These are phyloP conservation scores for Trametes meyenii DNA, from an alignment of 768 basidiomycete species.

Conservation along the genomic window DNA sequence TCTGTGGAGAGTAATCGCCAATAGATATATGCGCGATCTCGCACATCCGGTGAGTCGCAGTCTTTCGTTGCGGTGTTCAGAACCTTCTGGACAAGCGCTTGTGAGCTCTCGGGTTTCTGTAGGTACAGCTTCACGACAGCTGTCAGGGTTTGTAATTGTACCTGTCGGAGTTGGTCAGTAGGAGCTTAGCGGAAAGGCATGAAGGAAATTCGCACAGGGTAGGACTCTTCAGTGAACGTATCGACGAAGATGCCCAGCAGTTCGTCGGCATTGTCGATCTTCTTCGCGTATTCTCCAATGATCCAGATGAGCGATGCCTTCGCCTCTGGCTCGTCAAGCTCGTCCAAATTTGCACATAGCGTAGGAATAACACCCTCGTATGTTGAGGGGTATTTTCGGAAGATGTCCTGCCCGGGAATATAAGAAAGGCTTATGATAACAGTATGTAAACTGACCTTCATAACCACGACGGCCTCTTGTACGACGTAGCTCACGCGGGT, in stretches of 20 bases:
- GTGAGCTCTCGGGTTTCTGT: constrained; percentile 91
- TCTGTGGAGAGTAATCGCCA: constrained; percentile 96
- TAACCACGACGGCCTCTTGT: constrained; percentile 97
- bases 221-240: constrained; percentile 90
- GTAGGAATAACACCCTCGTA: constrained; percentile 98
- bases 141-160: constrained; percentile 81
- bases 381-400: constrained; percentile 93
- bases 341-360: constrained; percentile 92
- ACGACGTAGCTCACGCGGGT: constrained; percentile 97
- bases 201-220: constrained; percentile 62
- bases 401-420: constrained; percentile 74
- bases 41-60: constrained; percentile 94
- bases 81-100: constrained; percentile 89
- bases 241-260: constrained; percentile 89
- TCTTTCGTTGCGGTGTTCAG: constrained; percentile 95
- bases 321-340: constrained; percentile 96
- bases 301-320: constrained; percentile 99
- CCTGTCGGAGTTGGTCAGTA: constrained; percentile 23
- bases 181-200: background rate
- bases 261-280: constrained; percentile 97
- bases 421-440: background rate
- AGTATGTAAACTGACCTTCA: constrained; percentile 78
- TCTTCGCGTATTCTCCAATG: constrained; percentile 96
- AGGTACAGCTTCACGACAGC: constrained; percentile 97
- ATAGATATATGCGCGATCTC: constrained; percentile 97